phyloP scores from a whole-genome alignment of 176 grass and related monocot genomes.

The Paspalum vaginatum region DNA sequence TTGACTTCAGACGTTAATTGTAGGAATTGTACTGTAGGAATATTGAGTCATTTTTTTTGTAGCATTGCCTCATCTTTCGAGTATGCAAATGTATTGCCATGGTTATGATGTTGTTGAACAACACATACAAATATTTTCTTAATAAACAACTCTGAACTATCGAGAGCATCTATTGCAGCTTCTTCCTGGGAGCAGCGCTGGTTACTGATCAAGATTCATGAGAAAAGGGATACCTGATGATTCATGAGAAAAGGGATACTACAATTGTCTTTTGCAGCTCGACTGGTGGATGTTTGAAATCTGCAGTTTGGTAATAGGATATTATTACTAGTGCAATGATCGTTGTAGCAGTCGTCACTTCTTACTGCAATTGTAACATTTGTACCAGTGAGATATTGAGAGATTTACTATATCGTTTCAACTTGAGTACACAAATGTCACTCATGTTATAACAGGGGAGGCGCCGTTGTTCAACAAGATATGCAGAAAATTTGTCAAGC shows the following conservation, averaged over 20 bases:
- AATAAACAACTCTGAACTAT: neutral
- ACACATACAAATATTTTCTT: neutral
- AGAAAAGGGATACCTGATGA: neutral
- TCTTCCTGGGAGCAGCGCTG: neutral
- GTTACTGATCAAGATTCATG: neutral
- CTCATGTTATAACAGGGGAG: neutral
- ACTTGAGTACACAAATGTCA: neutral
- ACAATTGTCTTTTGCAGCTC: neutral
- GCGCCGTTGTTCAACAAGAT: neutral
- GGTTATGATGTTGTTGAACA: neutral
- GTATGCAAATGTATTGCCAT: neutral
- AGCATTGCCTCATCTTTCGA: neutral
- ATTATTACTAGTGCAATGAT: neutral
- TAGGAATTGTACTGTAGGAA: neutral
- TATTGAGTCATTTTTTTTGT: neutral
- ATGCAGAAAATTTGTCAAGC: neutral
- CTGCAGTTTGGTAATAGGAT: neutral
- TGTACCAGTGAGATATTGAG: neutral
- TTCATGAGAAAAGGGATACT: neutral
- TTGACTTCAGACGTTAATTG: neutral
- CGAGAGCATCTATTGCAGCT: neutral
- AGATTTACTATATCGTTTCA: neutral
- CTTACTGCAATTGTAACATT: slow-evolving; percentile 8
- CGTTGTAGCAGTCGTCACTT: slow-evolving; percentile 6
- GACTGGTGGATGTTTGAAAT: neutral